A percentile compares a stretch with the other conserved stretches of the same genome.
These are phyloP conservation scores for Elsinoe ampelina DNA, from an alignment of 2,329 filamentous ascomycete genomes.

Conservation along the genomic window DNA sequence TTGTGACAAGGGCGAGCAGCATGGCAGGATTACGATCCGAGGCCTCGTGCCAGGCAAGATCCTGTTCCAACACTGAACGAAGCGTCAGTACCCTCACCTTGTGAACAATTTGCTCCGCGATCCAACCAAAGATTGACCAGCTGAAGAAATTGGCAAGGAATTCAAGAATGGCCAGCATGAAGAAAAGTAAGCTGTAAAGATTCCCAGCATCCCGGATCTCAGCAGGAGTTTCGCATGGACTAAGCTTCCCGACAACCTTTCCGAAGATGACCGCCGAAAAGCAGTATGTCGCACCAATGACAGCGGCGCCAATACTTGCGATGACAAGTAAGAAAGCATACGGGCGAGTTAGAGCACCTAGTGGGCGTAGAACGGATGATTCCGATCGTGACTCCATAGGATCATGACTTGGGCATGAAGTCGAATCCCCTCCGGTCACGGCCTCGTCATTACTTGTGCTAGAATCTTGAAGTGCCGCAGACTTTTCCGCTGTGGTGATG, in stretches of 20 bases:
- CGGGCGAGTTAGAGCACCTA: conserved; percentile 14
- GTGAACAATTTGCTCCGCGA: conserved; percentile 57
- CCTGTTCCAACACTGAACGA: conserved; percentile 55
- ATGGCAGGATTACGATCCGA: conserved; percentile 51
- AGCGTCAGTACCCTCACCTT: conserved; percentile 55
- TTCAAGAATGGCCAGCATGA: conserved; percentile 51
- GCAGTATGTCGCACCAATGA: conserved; percentile 50
- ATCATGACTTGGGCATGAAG: too few relatives aligned
- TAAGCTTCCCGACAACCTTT: conserved; percentile 49
- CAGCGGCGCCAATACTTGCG: conserved; percentile 28
- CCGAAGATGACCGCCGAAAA: conserved; percentile 52
- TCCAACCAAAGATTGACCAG: conserved; percentile 47
- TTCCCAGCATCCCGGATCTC: conserved; percentile 42
- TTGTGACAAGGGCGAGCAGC: conserved; percentile 59
- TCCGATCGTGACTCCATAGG: too few relatives aligned
- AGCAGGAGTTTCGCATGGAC: conserved; percentile 41
- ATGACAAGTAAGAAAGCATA: conserved; percentile 24
- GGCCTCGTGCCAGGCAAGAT: conserved; percentile 62
- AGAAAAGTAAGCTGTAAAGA: conserved; percentile 51
- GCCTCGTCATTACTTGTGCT: too few relatives aligned
- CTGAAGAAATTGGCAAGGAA: conserved; percentile 54
- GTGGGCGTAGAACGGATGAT: too few relatives aligned
- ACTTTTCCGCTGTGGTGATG: too few relatives aligned
- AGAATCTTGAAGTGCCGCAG: too few relatives aligned
- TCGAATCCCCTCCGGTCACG: too few relatives aligned